Evolutionary conservation across 176 grass and related monocot genomes (phyloP).

Genomic region (Triticum timopheevii): DNA sequence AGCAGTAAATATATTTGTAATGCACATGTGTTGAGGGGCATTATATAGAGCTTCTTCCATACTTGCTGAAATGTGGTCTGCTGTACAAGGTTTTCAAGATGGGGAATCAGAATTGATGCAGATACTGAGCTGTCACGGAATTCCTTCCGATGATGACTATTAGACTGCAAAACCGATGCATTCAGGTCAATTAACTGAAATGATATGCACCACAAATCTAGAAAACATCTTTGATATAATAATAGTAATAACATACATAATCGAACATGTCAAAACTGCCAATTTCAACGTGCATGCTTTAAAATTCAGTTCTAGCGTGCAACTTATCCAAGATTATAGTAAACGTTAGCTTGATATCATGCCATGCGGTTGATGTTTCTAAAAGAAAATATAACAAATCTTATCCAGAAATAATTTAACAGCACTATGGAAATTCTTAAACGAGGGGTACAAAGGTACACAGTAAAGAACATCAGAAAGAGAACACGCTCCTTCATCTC

Average conservation of each 20-base stretch:
- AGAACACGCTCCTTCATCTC: background rate
- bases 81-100: conserved; percentile 96
- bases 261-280: background rate
- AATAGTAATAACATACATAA: background rate
- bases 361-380: background rate
- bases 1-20: background rate
- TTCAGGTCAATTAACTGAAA: background rate
- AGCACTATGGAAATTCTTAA: background rate
- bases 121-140: conserved; percentile 61
- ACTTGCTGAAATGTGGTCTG: conserved; percentile 97
- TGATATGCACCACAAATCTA: background rate
- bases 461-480: background rate
- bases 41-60: conserved; percentile 31
- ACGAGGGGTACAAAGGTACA: background rate
- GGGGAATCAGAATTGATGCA: conserved; percentile 77
- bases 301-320: background rate
- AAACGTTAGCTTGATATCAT: background rate
- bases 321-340: background rate
- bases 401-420: background rate
- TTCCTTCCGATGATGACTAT: conserved; percentile 56
- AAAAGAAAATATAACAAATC: background rate
- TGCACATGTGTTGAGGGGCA: background rate
- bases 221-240: background rate
- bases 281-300: background rate
- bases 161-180: conserved; percentile 49